These are phyloP conservation scores for Haplographium delicatum DNA, from an alignment of 495 filamentous ascomycete genomes.

Conservation along the genomic window DNA sequence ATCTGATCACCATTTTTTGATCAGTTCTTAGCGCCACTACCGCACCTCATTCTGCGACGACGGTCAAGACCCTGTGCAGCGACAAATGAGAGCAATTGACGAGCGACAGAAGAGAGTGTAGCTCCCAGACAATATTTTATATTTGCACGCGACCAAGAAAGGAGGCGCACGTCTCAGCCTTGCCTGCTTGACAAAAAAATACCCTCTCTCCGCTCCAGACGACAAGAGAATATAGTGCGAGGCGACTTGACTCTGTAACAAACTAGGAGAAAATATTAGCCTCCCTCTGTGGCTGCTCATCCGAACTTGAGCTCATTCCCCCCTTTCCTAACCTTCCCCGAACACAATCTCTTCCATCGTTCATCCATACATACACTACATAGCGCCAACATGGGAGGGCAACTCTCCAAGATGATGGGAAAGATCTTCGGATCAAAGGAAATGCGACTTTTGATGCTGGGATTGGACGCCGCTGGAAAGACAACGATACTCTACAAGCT, in stretches of 20 bases:
- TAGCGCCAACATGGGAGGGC: slow-evolving; percentile 60
- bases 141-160: not conserved
- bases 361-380: slow-evolving; percentile 1
- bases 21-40: not conserved
- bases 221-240: no score
- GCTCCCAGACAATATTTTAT: no score
- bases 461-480: slow-evolving; percentile 96
- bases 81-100: no score
- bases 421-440: slow-evolving; percentile 99
- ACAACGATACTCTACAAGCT: slow-evolving; percentile 99
- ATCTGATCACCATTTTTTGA: not conserved
- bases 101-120: no score
- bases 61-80: no score
- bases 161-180: slow-evolving; percentile 1
- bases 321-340: not conserved
- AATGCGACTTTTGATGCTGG: slow-evolving; percentile 97
- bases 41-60: not conserved
- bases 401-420: slow-evolving; percentile 83
- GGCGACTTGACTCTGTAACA: no score
- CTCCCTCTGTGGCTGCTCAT: no score
- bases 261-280: no score
- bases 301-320: not conserved
- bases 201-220: not conserved
- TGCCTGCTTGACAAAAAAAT: not conserved
- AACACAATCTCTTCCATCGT: not conserved